Evolutionary conservation across 148 eudicot genomes (phyloP), one percentile per base, ranked within the genome.

Genomic region (Rhododendron griersonianum): DNA sequence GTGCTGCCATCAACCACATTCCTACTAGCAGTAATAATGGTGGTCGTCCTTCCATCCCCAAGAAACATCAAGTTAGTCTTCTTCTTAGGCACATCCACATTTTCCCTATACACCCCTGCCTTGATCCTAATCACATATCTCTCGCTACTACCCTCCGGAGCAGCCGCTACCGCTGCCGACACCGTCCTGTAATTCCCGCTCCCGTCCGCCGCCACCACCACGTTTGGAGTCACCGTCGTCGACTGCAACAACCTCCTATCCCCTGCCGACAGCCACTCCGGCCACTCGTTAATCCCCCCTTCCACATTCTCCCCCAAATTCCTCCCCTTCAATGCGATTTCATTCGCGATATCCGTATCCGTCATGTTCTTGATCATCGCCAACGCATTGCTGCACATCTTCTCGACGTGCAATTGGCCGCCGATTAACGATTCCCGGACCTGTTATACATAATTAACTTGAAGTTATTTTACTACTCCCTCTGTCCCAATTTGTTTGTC

Each of bases 361-460:
- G 96, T 95, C 89, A 95, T 81, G 88, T 95, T 95, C 55, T 86
- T 89, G 3, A 95, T 89, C 98, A 95, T 95, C 71, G 98, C 98
- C 71, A 95, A 59, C 0, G 94, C 87, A 75, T 93, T 95, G 84
- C 96, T 93, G 63, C 96, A 95, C 94, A 95, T 90, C 73, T 89
- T 89, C 87, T 95, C 98, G 0, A 94, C 92, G 25, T 88, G 92
- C 19, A 28, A 30, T 63, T 92, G 89, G 15, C 93, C 93, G 2
- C 61, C 78, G 10, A 86, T 51, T 57, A 94, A 82, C 74, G 13
- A 88, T 0, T 88, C 81, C 35, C 96, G 89, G 4, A 92, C 91
- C 63, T 87, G 88, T 25, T 25, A 2, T 0, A 67, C 33, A n/a
- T 25, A 67, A 67, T 67, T 8, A 67, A n/a, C 14, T 25, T 65